Evolutionary conservation across 768 basidiomycete species (phyloP), one percentile per base, ranked within the genome.

Genomic region (Xerocomellus dryophilus): DNA sequence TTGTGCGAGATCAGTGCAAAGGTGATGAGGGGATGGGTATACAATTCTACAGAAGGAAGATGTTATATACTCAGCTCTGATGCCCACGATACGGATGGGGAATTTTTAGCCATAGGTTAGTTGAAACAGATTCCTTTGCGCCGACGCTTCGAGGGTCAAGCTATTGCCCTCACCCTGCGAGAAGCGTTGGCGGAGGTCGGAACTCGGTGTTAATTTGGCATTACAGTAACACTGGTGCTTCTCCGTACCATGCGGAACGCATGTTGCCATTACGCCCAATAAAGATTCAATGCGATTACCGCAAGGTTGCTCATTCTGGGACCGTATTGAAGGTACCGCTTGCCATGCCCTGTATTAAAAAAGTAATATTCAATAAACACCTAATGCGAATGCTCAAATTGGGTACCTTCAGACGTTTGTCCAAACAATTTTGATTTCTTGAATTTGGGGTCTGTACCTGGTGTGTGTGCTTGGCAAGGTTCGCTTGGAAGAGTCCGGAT

Each of bases 381-480:
- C n/a, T n/a, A n/a, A n/a, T n/a, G n/a, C n/a, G n/a, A n/a, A n/a
- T n/a, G n/a, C n/a, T n/a, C n/a, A n/a, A n/a, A n/a, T n/a, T n/a
- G n/a, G n/a, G 23, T 23, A 5, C 23, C 23, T 23, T 23, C 2
- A 9, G 27, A 27, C 9, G 27, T 27, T 27, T 27, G 27, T 8
- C 6, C 8, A 27, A 27, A 8, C 27, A n/a, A 27, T 27, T 27
- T 27, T 5, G 7, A 27, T 2, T 23, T 27, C 27, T 9, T 48
- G 25, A 50, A 47, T 58, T 56, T 61, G 34, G 23, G 70, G 64
- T 17, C 20, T 59, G 42, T 72, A 68, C 58, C 70, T 70, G 17
- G 62, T 70, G 38, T 68, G 70, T 18, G 66, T 59, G 4, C 38
- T 54, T 23, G 68, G 68, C 42, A 70, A 27, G 2, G 41, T 59